phyloP scores from a whole-genome alignment of 768 basidiomycete species.

The Xerocomellus intermedius region DNA sequence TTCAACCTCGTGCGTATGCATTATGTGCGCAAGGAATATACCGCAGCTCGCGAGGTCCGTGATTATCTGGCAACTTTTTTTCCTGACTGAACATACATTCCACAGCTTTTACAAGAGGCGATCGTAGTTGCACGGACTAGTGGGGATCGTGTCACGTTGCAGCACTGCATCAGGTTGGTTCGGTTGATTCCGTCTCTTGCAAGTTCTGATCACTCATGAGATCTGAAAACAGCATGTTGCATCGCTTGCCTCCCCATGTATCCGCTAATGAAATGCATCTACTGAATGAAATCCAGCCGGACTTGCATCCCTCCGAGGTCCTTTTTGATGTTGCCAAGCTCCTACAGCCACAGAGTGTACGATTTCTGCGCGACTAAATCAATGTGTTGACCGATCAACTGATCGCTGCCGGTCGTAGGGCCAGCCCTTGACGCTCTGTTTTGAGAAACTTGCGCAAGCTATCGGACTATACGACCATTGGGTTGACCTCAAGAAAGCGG shows the following conservation, averaged over 20 bases:
- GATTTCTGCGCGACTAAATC: constrained; percentile 9
- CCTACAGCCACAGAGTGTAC: constrained; percentile 62
- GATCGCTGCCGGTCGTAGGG: constrained; percentile 42
- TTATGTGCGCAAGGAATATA: constrained; percentile 64
- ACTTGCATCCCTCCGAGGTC: constrained; percentile 73
- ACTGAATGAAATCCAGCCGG: constrained; percentile 72
- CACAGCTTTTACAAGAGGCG: constrained; percentile 71
- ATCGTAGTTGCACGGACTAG: constrained; percentile 72
- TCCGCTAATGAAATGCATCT: constrained; percentile 42
- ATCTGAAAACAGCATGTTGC: constrained; percentile 51
- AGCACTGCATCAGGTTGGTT: constrained; percentile 74
- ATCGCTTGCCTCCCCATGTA: constrained; percentile 58
- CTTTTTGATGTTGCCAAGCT: constrained; percentile 77
- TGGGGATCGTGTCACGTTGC: constrained; percentile 68
- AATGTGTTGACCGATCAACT: background rate
- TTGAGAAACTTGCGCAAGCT: constrained; percentile 65
- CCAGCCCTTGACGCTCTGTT: constrained; percentile 68
- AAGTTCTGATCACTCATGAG: constrained; percentile 12
- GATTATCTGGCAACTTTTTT: background rate
- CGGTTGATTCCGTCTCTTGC: background rate
- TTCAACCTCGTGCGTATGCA: constrained; percentile 78
- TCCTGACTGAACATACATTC: constrained; percentile 2
- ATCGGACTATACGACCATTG: constrained; percentile 70
- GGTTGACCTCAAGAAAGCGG: constrained; percentile 54
- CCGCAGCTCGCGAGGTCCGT: constrained; percentile 64